Percentiles rank a stretch among this genome's conserved stretches.
Conservation (phyloP, 2,329 filamentous ascomycete species). For the Colletotrichum aenigma region DNA sequence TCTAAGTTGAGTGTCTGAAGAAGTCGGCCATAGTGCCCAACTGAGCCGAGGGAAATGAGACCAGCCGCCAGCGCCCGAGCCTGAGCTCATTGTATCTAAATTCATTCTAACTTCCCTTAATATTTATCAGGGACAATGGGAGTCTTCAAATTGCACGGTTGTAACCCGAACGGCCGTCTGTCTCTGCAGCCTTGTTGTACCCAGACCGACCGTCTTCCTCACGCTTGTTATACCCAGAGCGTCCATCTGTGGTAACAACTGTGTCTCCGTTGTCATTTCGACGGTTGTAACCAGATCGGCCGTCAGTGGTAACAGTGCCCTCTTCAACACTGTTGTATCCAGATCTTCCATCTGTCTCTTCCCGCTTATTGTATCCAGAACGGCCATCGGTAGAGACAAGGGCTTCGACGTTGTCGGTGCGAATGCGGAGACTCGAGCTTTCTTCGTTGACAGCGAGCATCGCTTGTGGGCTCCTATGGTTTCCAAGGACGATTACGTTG, state of each 20-base stretch:
- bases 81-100: background rate
- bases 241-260: background rate
- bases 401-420: background rate
- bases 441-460: background rate
- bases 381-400: background rate
- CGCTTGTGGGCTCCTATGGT: background rate
- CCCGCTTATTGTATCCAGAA: background rate
- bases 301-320: background rate
- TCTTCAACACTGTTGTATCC: background rate
- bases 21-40: background rate
- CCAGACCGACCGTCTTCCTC: background rate
- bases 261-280: background rate
- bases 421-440: background rate
- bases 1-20: background rate
- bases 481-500: background rate
- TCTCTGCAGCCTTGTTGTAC: background rate
- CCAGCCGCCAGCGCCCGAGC: background rate
- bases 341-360: background rate
- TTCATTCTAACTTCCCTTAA: background rate
- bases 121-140: rapidly evolving
- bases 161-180: background rate
- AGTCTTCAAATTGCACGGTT: background rate
- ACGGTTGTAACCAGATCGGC: background rate
- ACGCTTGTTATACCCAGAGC: background rate
- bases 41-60: background rate